Evolutionary conservation across 2,329 filamentous ascomycete species (phyloP), one percentile per base, ranked within the genome.

Genomic region (Nemania serpens): DNA sequence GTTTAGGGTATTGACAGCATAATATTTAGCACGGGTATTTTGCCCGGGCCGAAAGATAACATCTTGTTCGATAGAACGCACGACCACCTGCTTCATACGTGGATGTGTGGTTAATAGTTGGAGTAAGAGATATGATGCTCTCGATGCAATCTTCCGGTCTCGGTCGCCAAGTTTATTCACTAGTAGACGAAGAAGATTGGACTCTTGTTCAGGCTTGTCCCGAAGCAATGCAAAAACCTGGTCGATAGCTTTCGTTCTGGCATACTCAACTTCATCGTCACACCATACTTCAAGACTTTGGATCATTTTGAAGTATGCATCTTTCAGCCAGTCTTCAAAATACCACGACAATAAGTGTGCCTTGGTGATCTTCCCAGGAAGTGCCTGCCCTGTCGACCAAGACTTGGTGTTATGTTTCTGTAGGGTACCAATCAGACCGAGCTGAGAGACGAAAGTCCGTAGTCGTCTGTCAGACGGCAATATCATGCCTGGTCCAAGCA

Each of bases 91-190:
- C 76, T 97, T 98, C 95, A 99, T 99, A 56, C 91, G 84, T 0
- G 95, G 95, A 74, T 99, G 95, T 0, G 89, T 87, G 61, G 88
- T 90, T 71, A 97, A 87, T 7, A 99, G 82, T 73, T 99, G 95
- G 54, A 99, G 82, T n/a, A 99, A 81, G 46, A 98, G 84, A 75
- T 97, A 96, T 0, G 95, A 98, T 2, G 94, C 90, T 62, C 93
- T 87, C 3, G 95, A 99, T 1, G 95, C 89, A 70, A 99, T 96
- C 77, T 98, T 99, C 74, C 93, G 93, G 67, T 96, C 92, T 46
- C 90, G 91, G 73, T 99, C 95, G 69, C 96, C 94, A 25, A 99
- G 85, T 77, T 99, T 99, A 81, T 98, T 98, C 68, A 99, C 92
- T 59, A 99, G 79, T 58, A 99, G 81, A 55, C 94, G 88, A 62